Conservation (phyloP, 371 early-diverging fungal genomes). For the Mortierella sp. region DNA sequence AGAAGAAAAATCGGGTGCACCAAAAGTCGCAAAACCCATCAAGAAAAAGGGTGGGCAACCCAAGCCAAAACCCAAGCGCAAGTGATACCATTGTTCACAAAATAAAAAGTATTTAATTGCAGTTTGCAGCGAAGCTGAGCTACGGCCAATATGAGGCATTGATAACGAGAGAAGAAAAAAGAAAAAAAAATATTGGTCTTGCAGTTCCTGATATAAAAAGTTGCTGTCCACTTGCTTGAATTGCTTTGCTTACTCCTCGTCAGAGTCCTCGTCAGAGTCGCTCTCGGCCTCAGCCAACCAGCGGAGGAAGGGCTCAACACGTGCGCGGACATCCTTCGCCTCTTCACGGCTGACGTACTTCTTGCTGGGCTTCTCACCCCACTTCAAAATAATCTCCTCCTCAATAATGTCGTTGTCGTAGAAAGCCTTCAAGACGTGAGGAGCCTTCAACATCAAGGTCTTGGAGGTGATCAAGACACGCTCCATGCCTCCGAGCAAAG, state of each 20-base stretch:
- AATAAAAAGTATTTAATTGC: slow-evolving; percentile 3
- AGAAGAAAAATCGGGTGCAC: slow-evolving; percentile 27
- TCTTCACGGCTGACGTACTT: slow-evolving; percentile 88
- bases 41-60: neutral
- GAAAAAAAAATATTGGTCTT: neutral
- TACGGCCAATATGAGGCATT: neutral
- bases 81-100: neutral
- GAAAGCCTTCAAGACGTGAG: slow-evolving; percentile 87
- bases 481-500: slow-evolving; percentile 93
- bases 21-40: slow-evolving; percentile 15
- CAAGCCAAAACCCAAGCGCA: slow-evolving; percentile 2
- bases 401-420: slow-evolving; percentile 94
- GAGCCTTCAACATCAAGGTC: slow-evolving; percentile 80
- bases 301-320: slow-evolving; percentile 91
- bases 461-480: slow-evolving; percentile 81
- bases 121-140: too few species aligned
- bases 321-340: slow-evolving; percentile 83
- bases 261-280: slow-evolving; percentile 55
- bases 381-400: slow-evolving; percentile 85
- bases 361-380: slow-evolving; percentile 93
- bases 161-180: slow-evolving; percentile 4
- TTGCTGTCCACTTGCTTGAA: neutral
- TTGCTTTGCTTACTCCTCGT: slow-evolving; percentile 32
- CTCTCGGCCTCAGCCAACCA: slow-evolving; percentile 85
- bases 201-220: neutral